A percentile compares a stretch with the other conserved stretches of the same genome.
Evolutionary conservation across 768 basidiomycete genomes (phyloP).

Genomic region (Pulveroboletus frians): DNA sequence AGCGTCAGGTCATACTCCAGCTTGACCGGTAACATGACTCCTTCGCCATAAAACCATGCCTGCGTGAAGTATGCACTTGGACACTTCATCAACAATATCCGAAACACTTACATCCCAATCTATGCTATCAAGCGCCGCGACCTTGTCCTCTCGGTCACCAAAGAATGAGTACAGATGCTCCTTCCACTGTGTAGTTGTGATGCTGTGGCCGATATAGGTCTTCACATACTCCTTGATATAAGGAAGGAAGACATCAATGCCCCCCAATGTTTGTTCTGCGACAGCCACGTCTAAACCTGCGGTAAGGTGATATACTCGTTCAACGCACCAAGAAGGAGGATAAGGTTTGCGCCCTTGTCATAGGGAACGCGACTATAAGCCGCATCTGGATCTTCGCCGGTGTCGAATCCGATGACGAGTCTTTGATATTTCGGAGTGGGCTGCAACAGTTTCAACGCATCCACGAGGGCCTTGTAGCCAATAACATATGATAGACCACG

Average conservation of each 20-base stretch:
- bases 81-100: neutral
- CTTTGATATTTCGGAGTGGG: slow-evolving; percentile 67
- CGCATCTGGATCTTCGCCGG: slow-evolving; percentile 73
- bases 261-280: slow-evolving; percentile 50
- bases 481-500: slow-evolving; percentile 79
- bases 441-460: slow-evolving; percentile 59
- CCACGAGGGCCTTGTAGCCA: slow-evolving; percentile 66
- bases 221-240: slow-evolving; percentile 53
- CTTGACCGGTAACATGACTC: slow-evolving; percentile 42
- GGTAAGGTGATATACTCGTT: no score
- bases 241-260: slow-evolving; percentile 50
- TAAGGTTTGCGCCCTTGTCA: slow-evolving; percentile 85
- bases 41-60: slow-evolving; percentile 58
- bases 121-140: slow-evolving; percentile 44
- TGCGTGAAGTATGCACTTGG: slow-evolving; percentile 9
- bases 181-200: slow-evolving; percentile 56
- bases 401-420: slow-evolving; percentile 68
- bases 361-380: slow-evolving; percentile 77
- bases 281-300: neutral
- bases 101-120: slow-evolving; percentile 49
- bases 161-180: slow-evolving; percentile 53
- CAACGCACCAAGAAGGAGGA: slow-evolving; percentile 68
- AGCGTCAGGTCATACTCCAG: slow-evolving; percentile 52
- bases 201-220: slow-evolving; percentile 52
- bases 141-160: slow-evolving; percentile 37